These are phyloP conservation scores for Pisolithus thermaeus DNA, from an alignment of 1,284 basidiomycete species.

Conservation along the genomic window DNA sequence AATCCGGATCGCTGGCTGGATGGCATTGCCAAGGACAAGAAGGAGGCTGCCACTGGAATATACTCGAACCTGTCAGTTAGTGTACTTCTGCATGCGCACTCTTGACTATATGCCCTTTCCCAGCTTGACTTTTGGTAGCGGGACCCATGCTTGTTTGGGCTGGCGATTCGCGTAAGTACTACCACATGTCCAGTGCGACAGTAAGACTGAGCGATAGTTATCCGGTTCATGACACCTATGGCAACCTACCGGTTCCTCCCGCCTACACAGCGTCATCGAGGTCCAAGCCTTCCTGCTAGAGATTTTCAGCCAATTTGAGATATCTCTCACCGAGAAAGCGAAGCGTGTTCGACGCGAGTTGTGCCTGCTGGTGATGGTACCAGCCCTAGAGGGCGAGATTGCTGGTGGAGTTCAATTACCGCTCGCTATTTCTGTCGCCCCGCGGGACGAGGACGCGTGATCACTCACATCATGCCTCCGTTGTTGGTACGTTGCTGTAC, in stretches of 20 bases:
- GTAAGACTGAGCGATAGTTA: too few relatives aligned
- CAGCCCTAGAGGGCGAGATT: constrained; percentile 41
- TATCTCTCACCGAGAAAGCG: constrained; percentile 34
- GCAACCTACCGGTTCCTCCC: constrained; percentile 7
- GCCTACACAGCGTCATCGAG: constrained; percentile 35
- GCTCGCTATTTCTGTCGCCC: constrained; percentile 37
- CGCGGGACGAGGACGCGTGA: constrained; percentile 8
- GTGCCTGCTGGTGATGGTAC: constrained; percentile 36
- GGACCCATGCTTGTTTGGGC: constrained; percentile 38
- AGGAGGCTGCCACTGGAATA: constrained; percentile 32
- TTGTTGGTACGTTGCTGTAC: too few relatives aligned
- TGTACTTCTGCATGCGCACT: not conserved
- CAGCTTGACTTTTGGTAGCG: constrained; percentile 44
- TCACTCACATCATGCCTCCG: too few relatives aligned
- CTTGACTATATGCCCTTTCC: not conserved
- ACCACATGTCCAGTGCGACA: too few relatives aligned
- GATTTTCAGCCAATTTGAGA: constrained; percentile 42
- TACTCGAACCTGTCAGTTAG: constrained; percentile 42
- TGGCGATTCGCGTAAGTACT: constrained; percentile 41
- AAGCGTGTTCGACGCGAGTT: constrained; percentile 35
- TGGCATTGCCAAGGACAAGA: too few relatives aligned
- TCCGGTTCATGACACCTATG: too few relatives aligned
- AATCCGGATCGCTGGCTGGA: constrained; percentile 30
- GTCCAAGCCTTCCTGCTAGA: constrained; percentile 47
- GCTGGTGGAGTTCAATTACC: constrained; percentile 45